These are phyloP conservation scores for Fraxinus angustifolia DNA, from an alignment of 305 asterid genomes.

Conservation along the genomic window DNA sequence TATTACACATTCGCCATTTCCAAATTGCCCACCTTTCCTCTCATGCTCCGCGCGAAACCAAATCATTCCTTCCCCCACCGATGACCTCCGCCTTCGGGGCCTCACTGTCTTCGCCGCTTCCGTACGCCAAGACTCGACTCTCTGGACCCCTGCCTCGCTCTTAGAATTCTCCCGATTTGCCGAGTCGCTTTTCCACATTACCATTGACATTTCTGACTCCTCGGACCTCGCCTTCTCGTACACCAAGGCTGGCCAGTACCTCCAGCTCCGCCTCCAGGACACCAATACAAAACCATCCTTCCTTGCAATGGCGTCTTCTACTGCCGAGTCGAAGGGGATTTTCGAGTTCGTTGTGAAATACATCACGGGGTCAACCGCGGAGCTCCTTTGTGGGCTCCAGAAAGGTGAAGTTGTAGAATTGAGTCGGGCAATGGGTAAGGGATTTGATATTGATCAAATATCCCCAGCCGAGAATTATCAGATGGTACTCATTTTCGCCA, in stretches of 20 bases:
- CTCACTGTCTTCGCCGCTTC: slow-evolving; percentile 53
- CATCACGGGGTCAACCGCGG: slow-evolving; percentile 69
- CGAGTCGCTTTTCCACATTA: slow-evolving; percentile 55
- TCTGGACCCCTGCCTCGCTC: slow-evolving; percentile 57
- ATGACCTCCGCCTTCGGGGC: slow-evolving; percentile 46
- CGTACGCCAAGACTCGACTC: slow-evolving; percentile 43
- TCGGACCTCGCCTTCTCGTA: slow-evolving; percentile 63
- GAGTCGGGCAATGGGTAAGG: slow-evolving; percentile 64
- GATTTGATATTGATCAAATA: slow-evolving; percentile 56
- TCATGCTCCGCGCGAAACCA: slow-evolving; percentile 49
- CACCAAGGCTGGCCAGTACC: slow-evolving; percentile 69
- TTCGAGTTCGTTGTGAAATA: slow-evolving; percentile 70
- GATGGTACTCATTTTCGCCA: slow-evolving; percentile 75
- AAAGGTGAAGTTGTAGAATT: slow-evolving; percentile 75
- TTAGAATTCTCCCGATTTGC: slow-evolving; percentile 59
- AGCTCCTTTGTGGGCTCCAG: slow-evolving; percentile 56
- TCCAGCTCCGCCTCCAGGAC: slow-evolving; percentile 60
- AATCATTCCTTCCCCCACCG: slow-evolving; percentile 37
- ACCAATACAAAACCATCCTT: slow-evolving; percentile 50
- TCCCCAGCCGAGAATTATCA: slow-evolving; percentile 57
- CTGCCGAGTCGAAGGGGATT: slow-evolving; percentile 49
- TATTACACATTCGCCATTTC: slow-evolving; percentile 30
- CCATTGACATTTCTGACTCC: slow-evolving; percentile 69
- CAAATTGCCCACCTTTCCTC: slow-evolving; percentile 33
- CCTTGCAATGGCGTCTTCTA: slow-evolving; percentile 71